Percentiles rank a stretch among this genome's conserved stretches.
These are phyloP conservation scores for Cenchrus americanus DNA, from an alignment of 176 grass and related monocot genomes.

Conservation along the genomic window DNA sequence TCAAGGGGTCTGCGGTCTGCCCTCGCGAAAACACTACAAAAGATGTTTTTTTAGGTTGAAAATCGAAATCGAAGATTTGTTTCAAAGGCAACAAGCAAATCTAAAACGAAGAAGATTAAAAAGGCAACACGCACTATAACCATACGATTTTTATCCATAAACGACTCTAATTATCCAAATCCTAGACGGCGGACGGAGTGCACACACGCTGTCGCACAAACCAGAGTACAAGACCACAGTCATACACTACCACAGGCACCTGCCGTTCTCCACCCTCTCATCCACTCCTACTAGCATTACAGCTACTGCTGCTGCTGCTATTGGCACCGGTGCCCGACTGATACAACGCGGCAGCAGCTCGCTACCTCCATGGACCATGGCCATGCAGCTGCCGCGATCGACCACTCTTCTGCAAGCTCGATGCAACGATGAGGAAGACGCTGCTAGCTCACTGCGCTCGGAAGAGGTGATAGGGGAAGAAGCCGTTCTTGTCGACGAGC, in stretches of 20 bases:
- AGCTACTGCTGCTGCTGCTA: background rate
- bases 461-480: slow-evolving; percentile 66
- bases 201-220: background rate
- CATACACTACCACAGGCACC: slow-evolving; percentile 1
- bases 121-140: background rate
- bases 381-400: background rate
- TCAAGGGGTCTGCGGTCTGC: no score
- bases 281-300: background rate
- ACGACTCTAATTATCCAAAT: background rate
- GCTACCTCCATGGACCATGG: background rate
- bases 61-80: no score
- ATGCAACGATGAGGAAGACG: background rate
- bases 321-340: background rate
- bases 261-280: background rate
- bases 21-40: no score
- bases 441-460: background rate
- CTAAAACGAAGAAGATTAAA: background rate
- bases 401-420: background rate
- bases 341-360: slow-evolving; percentile 4
- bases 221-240: background rate
- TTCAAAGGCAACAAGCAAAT: no score
- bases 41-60: no score
- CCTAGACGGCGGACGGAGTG: background rate
- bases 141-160: background rate
- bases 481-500: slow-evolving; percentile 56